phyloP scores from a whole-genome alignment of 495 filamentous ascomycete species.

The Penicillium tannophilum region DNA sequence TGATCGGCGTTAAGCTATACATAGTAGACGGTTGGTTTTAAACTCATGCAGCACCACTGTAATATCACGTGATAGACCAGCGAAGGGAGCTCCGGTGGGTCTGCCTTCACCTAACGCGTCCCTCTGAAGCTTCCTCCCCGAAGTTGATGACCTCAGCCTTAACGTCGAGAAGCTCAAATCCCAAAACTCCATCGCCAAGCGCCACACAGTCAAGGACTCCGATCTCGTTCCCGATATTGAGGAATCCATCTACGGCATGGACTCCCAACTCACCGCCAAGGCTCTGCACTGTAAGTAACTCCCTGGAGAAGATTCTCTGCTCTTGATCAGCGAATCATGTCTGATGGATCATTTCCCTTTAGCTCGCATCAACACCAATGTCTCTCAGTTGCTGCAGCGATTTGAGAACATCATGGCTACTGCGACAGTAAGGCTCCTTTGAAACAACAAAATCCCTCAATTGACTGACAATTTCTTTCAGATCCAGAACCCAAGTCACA shows the following conservation, averaged over 20 bases:
- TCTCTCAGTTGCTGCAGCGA: conserved; percentile 58
- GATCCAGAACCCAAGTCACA: conserved; percentile 42
- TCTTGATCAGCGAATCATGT: neutral
- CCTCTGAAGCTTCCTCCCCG: no score
- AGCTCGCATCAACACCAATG: conserved; percentile 58
- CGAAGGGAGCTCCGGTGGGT: no score
- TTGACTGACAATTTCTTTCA: conserved; percentile 11
- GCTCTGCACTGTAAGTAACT: conserved; percentile 38
- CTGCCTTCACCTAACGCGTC: no score
- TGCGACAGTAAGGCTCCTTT: conserved; percentile 46
- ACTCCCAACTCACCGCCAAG: conserved; percentile 40
- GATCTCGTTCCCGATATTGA: no score
- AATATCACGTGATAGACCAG: no score
- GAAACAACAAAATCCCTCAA: neutral
- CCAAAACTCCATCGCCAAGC: no score
- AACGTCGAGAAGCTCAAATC: no score
- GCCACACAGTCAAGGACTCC: no score
- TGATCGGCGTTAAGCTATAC: no score
- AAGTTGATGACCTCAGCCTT: no score
- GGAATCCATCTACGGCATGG: conserved; percentile 27
- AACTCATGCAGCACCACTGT: no score
- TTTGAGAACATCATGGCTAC: conserved; percentile 64
- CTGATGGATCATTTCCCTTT: neutral
- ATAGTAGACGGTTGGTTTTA: no score
- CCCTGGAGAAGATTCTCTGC: neutral